Evolutionary conservation across 2,329 filamentous ascomycete species (phyloP).

Genomic region (Pestalotiopsis sp.): DNA sequence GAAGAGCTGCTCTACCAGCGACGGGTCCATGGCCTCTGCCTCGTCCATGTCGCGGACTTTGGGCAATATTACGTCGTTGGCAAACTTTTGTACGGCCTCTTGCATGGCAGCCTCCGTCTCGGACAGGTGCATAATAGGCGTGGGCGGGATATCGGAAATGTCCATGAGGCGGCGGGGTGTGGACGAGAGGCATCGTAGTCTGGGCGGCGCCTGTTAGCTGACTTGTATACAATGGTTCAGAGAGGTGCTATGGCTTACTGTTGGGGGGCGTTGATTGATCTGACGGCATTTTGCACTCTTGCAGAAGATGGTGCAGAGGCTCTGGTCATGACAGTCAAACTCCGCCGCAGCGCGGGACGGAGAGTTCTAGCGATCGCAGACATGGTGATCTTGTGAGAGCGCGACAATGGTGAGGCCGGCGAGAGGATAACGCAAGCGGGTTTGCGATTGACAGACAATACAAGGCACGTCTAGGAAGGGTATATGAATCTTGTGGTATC

Average conservation of each 20-base stretch:
- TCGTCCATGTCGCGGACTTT: constrained; percentile 98
- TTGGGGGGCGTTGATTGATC: constrained; percentile 27
- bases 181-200: constrained; percentile 60
- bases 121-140: constrained; percentile 89
- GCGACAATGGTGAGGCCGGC: not conserved
- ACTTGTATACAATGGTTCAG: not conserved
- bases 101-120: constrained; percentile 89
- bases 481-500: too few relatives aligned
- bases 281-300: constrained; percentile 25
- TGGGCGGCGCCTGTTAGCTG: constrained; percentile 18
- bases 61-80: constrained; percentile 83
- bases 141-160: constrained; percentile 79
- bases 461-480: not conserved
- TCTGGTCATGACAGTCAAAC: constrained; percentile 37
- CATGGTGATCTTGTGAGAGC: constrained; percentile 32
- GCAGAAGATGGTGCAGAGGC: constrained; percentile 23
- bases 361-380: constrained; percentile 54
- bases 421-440: not conserved
- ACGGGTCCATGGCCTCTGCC: constrained; percentile 88
- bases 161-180: constrained; percentile 62
- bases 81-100: constrained; percentile 89
- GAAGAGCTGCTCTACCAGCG: constrained; percentile 88
- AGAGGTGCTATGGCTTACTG: constrained; percentile 30
- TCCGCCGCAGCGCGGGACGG: constrained; percentile 52
- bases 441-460: not conserved